These are phyloP conservation scores for Schizosaccharomyces versatilis DNA, from an alignment of 1,139 yeast genomes.

Conservation along the genomic window DNA sequence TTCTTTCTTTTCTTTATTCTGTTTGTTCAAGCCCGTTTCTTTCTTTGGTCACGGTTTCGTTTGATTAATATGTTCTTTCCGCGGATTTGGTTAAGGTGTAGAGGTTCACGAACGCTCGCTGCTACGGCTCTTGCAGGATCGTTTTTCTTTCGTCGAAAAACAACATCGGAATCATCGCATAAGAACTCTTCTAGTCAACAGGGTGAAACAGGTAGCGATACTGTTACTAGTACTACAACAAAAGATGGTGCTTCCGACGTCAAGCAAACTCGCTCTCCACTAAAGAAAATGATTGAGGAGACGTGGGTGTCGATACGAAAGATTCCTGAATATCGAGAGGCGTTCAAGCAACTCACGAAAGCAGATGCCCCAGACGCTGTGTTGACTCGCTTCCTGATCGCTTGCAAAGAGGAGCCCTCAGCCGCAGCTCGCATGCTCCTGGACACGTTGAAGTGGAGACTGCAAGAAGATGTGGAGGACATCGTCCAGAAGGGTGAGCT, in stretches of 20 bases:
- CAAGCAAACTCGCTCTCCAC: neutral
- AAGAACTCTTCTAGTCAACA: no score
- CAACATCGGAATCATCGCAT: no score
- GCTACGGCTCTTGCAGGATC: neutral
- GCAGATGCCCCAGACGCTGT: constrained; percentile 49
- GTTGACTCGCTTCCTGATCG: constrained; percentile 42
- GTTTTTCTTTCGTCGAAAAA: neutral
- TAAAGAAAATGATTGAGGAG: neutral
- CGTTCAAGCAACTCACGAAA: constrained; percentile 32
- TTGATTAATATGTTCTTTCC: neutral
- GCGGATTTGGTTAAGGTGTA: neutral
- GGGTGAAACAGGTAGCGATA: no score
- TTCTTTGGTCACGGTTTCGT: no score
- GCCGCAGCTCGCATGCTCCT: constrained; percentile 45
- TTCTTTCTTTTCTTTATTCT: no score
- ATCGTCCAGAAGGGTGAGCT: constrained; percentile 42
- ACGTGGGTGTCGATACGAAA: neutral
- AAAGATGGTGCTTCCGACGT: neutral
- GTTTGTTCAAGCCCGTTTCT: no score
- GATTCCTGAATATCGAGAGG: constrained; percentile 3
- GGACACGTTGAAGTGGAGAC: constrained; percentile 48
- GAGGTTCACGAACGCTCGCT: neutral
- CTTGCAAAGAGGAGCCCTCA: constrained; percentile 50
- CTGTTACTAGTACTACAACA: no score
- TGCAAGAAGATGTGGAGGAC: constrained; percentile 33